Conservation (phyloP, 495 filamentous ascomycete genomes). For the Thermothielavioides terrestris region DNA sequence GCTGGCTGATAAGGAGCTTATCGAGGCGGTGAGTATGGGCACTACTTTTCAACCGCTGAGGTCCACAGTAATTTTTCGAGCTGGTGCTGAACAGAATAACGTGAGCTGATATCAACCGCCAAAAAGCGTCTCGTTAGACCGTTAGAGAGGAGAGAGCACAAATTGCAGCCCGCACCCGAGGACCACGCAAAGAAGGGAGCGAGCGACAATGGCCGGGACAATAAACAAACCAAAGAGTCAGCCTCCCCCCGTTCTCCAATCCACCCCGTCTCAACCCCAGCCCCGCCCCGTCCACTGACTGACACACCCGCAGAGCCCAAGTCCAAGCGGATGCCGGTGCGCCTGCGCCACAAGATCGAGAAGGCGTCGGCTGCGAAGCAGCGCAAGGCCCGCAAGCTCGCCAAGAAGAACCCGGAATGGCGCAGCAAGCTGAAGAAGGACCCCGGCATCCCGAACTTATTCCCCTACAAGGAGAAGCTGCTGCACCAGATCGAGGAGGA, state of each 20-base stretch:
- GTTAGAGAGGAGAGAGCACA: not conserved
- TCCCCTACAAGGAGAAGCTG: slow-evolving; percentile 94
- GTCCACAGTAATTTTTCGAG: slow-evolving; percentile 28
- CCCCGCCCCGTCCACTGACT: not conserved
- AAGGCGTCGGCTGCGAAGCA: slow-evolving; percentile 88
- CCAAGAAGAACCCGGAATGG: slow-evolving; percentile 96
- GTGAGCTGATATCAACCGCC: no score
- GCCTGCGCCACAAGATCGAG: slow-evolving; percentile 89
- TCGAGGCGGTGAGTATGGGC: slow-evolving; percentile 34
- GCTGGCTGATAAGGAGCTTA: slow-evolving; percentile 17
- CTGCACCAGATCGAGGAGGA: slow-evolving; percentile 89
- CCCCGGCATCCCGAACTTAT: slow-evolving; percentile 92
- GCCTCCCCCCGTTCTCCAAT: slow-evolving; percentile 9
- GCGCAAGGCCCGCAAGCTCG: slow-evolving; percentile 75
- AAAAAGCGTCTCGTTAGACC: no score
- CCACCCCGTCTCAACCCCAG: not conserved
- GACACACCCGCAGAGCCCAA: slow-evolving; percentile 59
- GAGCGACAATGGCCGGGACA: slow-evolving; percentile 40
- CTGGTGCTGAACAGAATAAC: no score
- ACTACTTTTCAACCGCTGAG: slow-evolving; percentile 15
- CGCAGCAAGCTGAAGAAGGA: slow-evolving; percentile 89
- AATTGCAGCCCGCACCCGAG: no score
- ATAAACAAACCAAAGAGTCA: slow-evolving; percentile 47
- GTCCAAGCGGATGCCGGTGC: slow-evolving; percentile 84
- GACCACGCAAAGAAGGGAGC: no score